Evolutionary conservation across 495 filamentous ascomycete genomes (phyloP).

Genomic region (Aspergillus diversus): DNA sequence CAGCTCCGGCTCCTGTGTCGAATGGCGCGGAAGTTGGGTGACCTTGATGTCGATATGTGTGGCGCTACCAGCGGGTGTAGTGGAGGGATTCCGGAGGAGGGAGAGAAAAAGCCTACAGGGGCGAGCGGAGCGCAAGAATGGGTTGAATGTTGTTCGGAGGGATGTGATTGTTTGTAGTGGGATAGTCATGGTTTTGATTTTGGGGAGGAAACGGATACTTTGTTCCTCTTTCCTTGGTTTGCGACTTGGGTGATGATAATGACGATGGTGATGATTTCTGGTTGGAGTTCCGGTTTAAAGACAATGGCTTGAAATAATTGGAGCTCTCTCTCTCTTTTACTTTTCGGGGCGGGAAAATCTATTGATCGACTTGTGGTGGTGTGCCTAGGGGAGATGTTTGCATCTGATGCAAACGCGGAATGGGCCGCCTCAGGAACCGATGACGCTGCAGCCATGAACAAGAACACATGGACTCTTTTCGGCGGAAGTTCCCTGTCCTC

Average conservation of each 20-base stretch:
- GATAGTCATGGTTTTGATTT: constrained; percentile 72
- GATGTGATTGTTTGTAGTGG: constrained; percentile 66
- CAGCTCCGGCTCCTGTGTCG: constrained; percentile 57
- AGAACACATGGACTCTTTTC: constrained; percentile 16
- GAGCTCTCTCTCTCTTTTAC: constrained; percentile 4
- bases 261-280: too few species aligned
- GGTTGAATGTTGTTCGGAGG: constrained; percentile 86
- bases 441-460: constrained; percentile 20
- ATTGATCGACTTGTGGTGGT: constrained; percentile 1
- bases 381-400: constrained; percentile 40
- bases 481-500: neutral
- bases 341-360: constrained; percentile 14
- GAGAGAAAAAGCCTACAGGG: constrained; percentile 86
- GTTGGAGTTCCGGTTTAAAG: neutral
- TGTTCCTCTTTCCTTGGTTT: too few species aligned
- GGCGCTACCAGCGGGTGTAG: constrained; percentile 68
- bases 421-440: constrained; percentile 26
- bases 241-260: too few species aligned
- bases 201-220: too few species aligned
- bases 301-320: neutral
- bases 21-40: constrained; percentile 66
- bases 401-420: constrained; percentile 42
- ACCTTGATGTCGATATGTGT: constrained; percentile 79
- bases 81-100: constrained; percentile 64
- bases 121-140: constrained; percentile 76